phyloP scores from a whole-genome alignment of 78 protist species.

The Tieghemostelium lacteum region DNA sequence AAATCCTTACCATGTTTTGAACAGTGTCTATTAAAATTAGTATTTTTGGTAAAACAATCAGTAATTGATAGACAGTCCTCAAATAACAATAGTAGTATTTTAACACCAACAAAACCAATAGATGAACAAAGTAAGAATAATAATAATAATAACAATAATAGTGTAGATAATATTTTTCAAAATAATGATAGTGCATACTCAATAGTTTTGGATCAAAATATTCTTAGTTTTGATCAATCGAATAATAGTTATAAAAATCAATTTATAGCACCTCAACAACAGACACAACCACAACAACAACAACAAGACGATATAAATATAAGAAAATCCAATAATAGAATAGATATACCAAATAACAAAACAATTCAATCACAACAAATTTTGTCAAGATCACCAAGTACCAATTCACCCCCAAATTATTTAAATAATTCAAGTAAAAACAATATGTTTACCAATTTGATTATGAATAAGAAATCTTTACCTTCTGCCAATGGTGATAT shows the following conservation, averaged over 20 bases:
- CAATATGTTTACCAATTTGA: too few species aligned
- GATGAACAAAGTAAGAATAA: background rate
- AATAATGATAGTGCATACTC: constrained; percentile 11
- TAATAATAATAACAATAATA: constrained; percentile 1
- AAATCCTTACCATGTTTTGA: constrained; percentile 46
- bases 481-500: too few species aligned
- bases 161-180: background rate
- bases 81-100: constrained; percentile 6
- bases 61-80: background rate
- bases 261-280: too few species aligned
- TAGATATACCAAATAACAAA: background rate
- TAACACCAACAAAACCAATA: constrained; percentile 23
- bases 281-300: too few species aligned
- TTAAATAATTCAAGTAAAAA: too few species aligned
- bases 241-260: too few species aligned
- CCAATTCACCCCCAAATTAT: too few species aligned
- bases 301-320: background rate
- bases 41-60: constrained; percentile 3
- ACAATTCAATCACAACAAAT: too few species aligned
- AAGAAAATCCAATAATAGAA: constrained; percentile 5
- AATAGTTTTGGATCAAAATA: too few species aligned
- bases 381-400: too few species aligned
- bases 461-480: too few species aligned
- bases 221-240: too few species aligned
- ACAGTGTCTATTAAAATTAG: constrained; percentile 37